Percentiles rank a stretch among this genome's conserved stretches.
These are phyloP conservation scores for Vitis hybrid DNA, from an alignment of 177 flowering plant species.

Conservation along the genomic window DNA sequence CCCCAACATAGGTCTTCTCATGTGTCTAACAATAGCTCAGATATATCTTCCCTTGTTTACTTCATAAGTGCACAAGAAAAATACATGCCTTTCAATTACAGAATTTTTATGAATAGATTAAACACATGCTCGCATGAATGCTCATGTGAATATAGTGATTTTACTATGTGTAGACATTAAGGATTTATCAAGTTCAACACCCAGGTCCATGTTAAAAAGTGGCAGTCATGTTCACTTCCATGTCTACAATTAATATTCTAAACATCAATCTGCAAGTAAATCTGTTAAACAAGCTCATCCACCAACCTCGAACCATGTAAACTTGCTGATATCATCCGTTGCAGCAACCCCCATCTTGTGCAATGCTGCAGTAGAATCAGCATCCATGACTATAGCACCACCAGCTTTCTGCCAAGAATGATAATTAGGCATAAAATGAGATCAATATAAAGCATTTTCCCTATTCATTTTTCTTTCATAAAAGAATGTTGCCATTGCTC, in stretches of 20 bases:
- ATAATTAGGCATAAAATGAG: constrained; percentile 4
- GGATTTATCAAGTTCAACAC: background rate
- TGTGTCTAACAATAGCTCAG: too few relatives aligned
- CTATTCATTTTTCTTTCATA: too few relatives aligned
- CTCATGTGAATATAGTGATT: too few relatives aligned
- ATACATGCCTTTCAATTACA: too few relatives aligned
- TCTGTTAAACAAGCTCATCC: background rate
- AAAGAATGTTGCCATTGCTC: background rate
- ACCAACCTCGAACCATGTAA: constrained; percentile 79
- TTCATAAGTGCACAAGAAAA: too few relatives aligned
- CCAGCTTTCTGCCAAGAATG: constrained; percentile 67
- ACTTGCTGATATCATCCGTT: constrained; percentile 81
- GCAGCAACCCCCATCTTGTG: constrained; percentile 61
- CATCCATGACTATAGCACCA: constrained; percentile 82
- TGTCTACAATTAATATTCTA: background rate
- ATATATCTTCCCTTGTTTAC: too few relatives aligned
- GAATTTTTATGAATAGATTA: too few relatives aligned
- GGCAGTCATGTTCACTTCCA: too few relatives aligned
- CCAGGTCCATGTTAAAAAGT: background rate
- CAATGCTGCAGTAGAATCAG: constrained; percentile 92
- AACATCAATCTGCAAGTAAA: background rate
- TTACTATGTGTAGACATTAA: too few relatives aligned
- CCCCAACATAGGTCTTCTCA: too few relatives aligned
- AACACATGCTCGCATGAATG: too few relatives aligned
- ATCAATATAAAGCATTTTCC: background rate